phyloP scores from a whole-genome alignment of 495 filamentous ascomycete genomes.

The Chaetomidium leptoderma region DNA sequence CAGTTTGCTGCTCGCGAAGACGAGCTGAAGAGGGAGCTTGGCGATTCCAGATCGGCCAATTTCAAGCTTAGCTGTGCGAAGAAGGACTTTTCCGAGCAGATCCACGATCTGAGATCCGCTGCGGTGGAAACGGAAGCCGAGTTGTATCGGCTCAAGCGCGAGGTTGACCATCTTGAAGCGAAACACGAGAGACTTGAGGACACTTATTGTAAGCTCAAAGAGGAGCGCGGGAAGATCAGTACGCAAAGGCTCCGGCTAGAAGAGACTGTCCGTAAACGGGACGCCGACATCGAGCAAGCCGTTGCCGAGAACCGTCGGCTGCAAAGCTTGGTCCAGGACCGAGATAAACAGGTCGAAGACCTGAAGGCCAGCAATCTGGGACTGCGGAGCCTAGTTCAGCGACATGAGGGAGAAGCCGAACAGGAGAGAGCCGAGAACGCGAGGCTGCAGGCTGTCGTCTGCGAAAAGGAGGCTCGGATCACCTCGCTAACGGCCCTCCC shows the following conservation, averaged over 20 bases:
- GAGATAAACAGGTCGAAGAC: neutral
- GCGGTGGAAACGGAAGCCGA: neutral
- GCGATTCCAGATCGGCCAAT: neutral
- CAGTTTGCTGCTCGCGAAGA: neutral
- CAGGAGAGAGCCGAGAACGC: neutral
- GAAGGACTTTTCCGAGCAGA: slow-evolving; percentile 1
- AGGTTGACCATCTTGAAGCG: neutral
- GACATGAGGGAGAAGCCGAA: neutral
- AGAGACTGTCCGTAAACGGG: neutral
- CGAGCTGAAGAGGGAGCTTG: neutral
- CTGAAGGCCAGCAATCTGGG: neutral
- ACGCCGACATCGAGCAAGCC: neutral
- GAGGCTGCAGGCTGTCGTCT: neutral
- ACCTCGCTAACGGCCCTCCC: neutral
- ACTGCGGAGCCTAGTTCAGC: neutral
- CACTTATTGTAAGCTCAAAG: neutral
- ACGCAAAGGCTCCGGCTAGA: neutral
- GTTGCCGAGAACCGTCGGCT: neutral
- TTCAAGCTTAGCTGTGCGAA: neutral
- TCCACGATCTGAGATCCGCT: neutral
- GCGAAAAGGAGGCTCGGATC: neutral
- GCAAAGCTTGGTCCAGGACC: neutral
- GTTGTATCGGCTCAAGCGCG: neutral
- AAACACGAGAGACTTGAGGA: neutral
- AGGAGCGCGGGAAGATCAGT: neutral